Evolutionary conservation across 768 basidiomycete genomes (phyloP).

Genomic region (Fomitopsis pulvina): DNA sequence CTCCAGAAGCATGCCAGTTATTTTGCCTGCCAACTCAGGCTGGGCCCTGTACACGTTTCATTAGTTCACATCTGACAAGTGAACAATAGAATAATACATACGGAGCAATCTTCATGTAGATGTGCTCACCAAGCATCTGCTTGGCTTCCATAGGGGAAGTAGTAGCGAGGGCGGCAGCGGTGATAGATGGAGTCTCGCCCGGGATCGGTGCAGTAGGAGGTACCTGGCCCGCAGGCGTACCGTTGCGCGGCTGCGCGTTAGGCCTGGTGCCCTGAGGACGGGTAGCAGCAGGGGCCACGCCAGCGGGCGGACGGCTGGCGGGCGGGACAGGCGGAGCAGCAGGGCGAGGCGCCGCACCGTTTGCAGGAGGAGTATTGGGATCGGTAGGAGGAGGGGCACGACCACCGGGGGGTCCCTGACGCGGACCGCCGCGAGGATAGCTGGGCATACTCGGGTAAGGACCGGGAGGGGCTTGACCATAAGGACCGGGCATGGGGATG

Average conservation of each 20-base stretch:
- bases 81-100: conserved; percentile 35
- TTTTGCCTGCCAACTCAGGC: conserved; percentile 95
- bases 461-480: conserved; percentile 68
- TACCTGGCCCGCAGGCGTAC: conserved; percentile 26
- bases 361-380: conserved; percentile 45
- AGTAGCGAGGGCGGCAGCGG: conserved; percentile 52
- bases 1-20: conserved; percentile 97
- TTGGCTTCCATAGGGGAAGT: conserved; percentile 84
- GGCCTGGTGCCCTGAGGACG: conserved; percentile 32
- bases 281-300: conserved; percentile 37
- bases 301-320: conserved; percentile 46
- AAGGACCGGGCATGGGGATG: conserved; percentile 70
- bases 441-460: conserved; percentile 64
- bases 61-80: conserved; percentile 7
- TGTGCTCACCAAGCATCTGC: conserved; percentile 96
- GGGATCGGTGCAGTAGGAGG: conserved; percentile 26
- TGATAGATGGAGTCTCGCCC: conserved; percentile 48
- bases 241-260: conserved; percentile 25
- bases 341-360: conserved; percentile 46
- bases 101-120: conserved; percentile 86
- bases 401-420: conserved; percentile 59
- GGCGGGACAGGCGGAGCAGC: conserved; percentile 48
- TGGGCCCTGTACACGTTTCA: conserved; percentile 47
- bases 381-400: conserved; percentile 70
- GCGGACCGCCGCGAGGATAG: conserved; percentile 58